These are phyloP conservation scores for Blastocystis sp. DNA, from an alignment of 352 stramenopile species.

Conservation along the genomic window DNA sequence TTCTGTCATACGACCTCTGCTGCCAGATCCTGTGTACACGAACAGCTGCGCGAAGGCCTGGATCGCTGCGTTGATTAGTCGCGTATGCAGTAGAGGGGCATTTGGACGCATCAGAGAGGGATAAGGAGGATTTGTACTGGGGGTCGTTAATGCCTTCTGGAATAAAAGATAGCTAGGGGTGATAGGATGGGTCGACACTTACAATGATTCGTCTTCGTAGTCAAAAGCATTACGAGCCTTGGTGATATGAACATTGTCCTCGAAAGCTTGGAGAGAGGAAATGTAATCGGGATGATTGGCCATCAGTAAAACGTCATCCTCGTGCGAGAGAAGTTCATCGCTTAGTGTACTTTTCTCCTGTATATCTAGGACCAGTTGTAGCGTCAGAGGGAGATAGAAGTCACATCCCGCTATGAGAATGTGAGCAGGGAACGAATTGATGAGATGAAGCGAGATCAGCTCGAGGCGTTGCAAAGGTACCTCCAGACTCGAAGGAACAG, in stretches of 20 bases:
- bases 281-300: neutral
- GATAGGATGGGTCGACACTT: neutral
- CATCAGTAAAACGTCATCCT: conserved; percentile 49
- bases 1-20: conserved; percentile 44
- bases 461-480: neutral
- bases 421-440: conserved; percentile 53
- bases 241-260: neutral
- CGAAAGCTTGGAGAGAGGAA: neutral
- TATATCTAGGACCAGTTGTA: conserved; percentile 3
- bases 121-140: conserved; percentile 10
- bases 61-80: conserved; percentile 51
- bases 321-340: neutral
- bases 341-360: conserved; percentile 3
- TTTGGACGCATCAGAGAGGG: conserved; percentile 18
- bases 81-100: neutral
- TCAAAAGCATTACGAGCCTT: conserved; percentile 49
- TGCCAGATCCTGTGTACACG: conserved; percentile 49
- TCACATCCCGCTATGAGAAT: conserved; percentile 32
- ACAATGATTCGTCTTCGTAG: conserved; percentile 61
- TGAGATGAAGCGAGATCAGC: conserved; percentile 12
- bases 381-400: conserved; percentile 17
- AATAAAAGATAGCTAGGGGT: conserved; percentile 32
- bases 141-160: neutral
- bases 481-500: neutral
- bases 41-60: conserved; percentile 58